A percentile compares a stretch with the other conserved stretches of the same genome.
phyloP scores from a whole-genome alignment of 352 stramenopile species.

The Pythium insidiosum region DNA sequence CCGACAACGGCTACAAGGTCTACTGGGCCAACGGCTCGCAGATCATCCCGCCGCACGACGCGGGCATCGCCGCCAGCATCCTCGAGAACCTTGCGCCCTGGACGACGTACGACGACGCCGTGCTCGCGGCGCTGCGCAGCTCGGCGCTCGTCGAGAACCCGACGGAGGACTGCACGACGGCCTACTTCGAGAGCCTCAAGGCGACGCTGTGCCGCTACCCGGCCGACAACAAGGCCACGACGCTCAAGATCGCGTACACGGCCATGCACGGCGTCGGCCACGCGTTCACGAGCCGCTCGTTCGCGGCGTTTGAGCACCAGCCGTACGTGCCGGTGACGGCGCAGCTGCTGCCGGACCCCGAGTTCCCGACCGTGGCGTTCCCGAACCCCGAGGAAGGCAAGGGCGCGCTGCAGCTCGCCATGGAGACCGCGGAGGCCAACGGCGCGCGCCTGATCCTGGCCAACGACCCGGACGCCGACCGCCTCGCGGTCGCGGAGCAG shows the following conservation, averaged over 20 bases:
- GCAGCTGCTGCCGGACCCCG: constrained; percentile 91
- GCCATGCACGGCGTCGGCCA: constrained; percentile 98
- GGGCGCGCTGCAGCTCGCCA: constrained; percentile 92
- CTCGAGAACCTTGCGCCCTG: constrained; percentile 87
- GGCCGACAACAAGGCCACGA: constrained; percentile 42
- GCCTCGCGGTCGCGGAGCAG: constrained; percentile 93
- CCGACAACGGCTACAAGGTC: constrained; percentile 98
- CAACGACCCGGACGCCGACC: constrained; percentile 98
- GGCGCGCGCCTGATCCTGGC: constrained; percentile 89
- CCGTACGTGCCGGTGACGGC: constrained; percentile 79
- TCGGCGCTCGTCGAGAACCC: constrained; percentile 58
- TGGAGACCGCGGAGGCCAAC: constrained; percentile 75
- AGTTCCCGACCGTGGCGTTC: constrained; percentile 96
- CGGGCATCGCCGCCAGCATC: constrained; percentile 89
- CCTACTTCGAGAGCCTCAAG: constrained; percentile 62
- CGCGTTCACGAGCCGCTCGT: constrained; percentile 87
- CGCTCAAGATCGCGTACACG: constrained; percentile 90
- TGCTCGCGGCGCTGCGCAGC: constrained; percentile 21
- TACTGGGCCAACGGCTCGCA: constrained; percentile 95
- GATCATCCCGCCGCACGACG: constrained; percentile 96
- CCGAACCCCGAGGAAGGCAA: constrained; percentile 98
- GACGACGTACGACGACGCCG: constrained; percentile 47
- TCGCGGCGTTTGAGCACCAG: constrained; percentile 85
- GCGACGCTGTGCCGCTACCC: constrained; percentile 55
- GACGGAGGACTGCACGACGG: constrained; percentile 49